Base-by-base conservation (phyloP, 805 yeast species). In the Komagataella kurtzmanii region DNA sequence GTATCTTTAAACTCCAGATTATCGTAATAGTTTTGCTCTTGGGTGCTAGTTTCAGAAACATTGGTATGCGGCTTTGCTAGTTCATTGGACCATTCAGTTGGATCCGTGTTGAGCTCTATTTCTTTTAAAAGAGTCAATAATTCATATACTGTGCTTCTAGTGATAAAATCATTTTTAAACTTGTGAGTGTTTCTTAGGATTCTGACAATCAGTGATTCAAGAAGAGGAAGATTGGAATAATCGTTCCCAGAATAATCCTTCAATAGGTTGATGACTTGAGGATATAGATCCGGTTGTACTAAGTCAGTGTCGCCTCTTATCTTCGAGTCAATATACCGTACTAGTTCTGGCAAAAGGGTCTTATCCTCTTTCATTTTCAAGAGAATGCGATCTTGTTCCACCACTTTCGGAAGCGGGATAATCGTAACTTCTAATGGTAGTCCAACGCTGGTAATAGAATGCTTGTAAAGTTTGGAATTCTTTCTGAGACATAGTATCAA, bases 211-310 rank as follows among this genome's bases (percentile, higher is more conserved):
- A 77, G 61, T 0, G 87, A 73, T 50, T 76, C 80, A 6, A 75
- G 62, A 2, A 67, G 69, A 18, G 40, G 40, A 30, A 74, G 72
- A 58, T 77, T 74, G 17, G 66, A 59, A 36, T 75, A 58, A 48
- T 81, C 79, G 0, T 81, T 83, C 6, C 79, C 76, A 2, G 78
- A 72, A 60, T 77, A 83, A 46, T 77, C 76, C 54, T 73, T 75
- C 51, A 84, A 59, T 48, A 83, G 55, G 18, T 65, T 67, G 12
- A 81, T 59, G 3, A 77, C 63, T 1, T 71, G 69, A 0, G 69
- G 61, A 53, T 65, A 71, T 53, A 58, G 49, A 14, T 49, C 43
- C 0, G 75, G 73, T 8, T 54, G 46, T 12, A 49, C 54, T 10
- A 53, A 48, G 2, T 36, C 14, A 14, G 23, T 24, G 10, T 19